Base-by-base conservation (phyloP, 2,329 filamentous ascomycete species). In the Fusarium solani-melongenae region DNA sequence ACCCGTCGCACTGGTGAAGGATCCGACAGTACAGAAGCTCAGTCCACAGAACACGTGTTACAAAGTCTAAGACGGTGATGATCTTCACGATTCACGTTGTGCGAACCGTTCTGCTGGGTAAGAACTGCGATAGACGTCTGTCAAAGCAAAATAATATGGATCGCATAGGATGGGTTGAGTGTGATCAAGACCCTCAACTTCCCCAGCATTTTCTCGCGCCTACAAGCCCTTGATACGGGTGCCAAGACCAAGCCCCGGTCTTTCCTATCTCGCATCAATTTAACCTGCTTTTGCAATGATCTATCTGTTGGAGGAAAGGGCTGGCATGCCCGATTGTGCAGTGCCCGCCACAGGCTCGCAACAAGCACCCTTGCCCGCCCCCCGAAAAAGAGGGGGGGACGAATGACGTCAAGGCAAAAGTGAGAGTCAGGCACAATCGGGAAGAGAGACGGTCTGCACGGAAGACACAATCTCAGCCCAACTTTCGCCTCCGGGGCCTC, bases 21-120 rank as follows among this genome's bases (percentile, higher is more conserved):
- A 34, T 20, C 44, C 60, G 22, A 69, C 49, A 62, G 49, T 65
- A 29, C 71, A 64, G 49, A 59, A n/a, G 60, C 57, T 74, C 62
- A 72, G 33, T 70, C 72, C 69, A 75, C 66, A 65, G 41, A 56
- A 72, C 72, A 74, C 72, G 69, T 73, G 72, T 58, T 60, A 39
- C 58, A 36, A 41, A 58, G 27, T 67, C 62, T 51, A 57, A 63
- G 49, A 53, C 51, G 51, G 57, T 15, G 72, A 55, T 73, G 72
- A 74, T 74, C 72, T 72, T 75, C 66, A 55, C 33, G 62, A 67
- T 58, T 63, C 65, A 56, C 72, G 57, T 61, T 73, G 56, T 57
- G 49, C 67, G 66, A 74, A 73, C 72, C 72, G 53, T 51, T 62
- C 72, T 60, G 33, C 33, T 68, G 69, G 72, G 69, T 67, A 73